These are phyloP conservation scores for Chlorella sorokiniana DNA, from an alignment of 139 green algal species.

Conservation along the genomic window DNA sequence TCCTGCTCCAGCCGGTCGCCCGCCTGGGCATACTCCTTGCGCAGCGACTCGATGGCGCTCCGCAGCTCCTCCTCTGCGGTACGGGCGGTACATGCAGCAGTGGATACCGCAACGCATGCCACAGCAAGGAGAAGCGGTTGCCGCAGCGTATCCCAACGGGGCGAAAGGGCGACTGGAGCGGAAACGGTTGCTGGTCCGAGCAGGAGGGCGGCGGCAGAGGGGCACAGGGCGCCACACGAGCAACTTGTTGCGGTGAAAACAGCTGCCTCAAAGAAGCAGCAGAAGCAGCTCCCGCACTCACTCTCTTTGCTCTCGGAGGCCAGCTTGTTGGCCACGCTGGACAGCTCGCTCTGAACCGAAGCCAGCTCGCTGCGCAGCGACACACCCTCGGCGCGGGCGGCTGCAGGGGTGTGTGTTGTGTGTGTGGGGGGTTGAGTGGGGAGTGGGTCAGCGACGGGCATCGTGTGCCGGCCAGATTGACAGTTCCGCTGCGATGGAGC, in stretches of 20 bases:
- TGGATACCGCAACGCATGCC: neutral
- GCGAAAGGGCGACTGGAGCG: too few relatives aligned
- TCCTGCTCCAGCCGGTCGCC: slow-evolving; percentile 50
- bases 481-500: too few relatives aligned
- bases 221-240: too few relatives aligned
- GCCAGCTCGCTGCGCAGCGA: slow-evolving; percentile 46
- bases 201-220: too few relatives aligned
- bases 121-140: too few relatives aligned
- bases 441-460: too few relatives aligned
- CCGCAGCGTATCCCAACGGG: neutral
- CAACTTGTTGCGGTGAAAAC: too few relatives aligned
- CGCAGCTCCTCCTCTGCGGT: slow-evolving; percentile 39
- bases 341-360: slow-evolving; percentile 41
- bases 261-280: too few relatives aligned
- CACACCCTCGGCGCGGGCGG: slow-evolving; percentile 40
- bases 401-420: neutral
- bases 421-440: too few relatives aligned
- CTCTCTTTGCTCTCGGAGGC: slow-evolving; percentile 33
- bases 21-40: slow-evolving; percentile 39
- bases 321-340: slow-evolving; percentile 28
- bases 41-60: slow-evolving; percentile 36
- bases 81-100: neutral
- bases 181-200: too few relatives aligned
- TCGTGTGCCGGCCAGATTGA: too few relatives aligned
- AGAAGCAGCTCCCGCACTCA: slow-evolving; percentile 6